These are phyloP conservation scores for Marchantia polymorpha DNA, from an alignment of 225 moss, liverwort and hornwort species.

Conservation along the genomic window DNA sequence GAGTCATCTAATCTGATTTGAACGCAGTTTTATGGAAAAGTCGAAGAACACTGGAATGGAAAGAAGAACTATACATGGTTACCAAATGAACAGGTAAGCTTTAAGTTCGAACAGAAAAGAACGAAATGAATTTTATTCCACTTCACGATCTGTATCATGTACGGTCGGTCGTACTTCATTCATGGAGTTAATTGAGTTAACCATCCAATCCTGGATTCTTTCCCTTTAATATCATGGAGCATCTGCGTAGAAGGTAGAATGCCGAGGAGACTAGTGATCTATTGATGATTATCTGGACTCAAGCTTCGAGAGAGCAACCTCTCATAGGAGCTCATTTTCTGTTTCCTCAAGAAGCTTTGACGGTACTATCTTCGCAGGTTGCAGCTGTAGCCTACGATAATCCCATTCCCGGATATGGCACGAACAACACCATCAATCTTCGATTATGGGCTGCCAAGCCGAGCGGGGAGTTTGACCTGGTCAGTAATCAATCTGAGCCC, in stretches of 20 bases:
- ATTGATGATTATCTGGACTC: not conserved
- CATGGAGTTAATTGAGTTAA: no score
- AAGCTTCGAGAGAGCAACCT: not conserved
- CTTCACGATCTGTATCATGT: no score
- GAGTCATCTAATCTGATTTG: not conserved
- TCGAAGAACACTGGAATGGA: constrained; percentile 70
- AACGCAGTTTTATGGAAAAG: constrained; percentile 75
- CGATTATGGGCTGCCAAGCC: constrained; percentile 97
- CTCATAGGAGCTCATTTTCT: not conserved
- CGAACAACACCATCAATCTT: constrained; percentile 87
- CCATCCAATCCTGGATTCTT: no score
- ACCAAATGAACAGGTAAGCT: constrained; percentile 71
- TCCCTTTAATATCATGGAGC: not conserved
- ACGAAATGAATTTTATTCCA: not conserved
- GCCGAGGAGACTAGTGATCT: not conserved
- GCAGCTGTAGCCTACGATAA: constrained; percentile 94
- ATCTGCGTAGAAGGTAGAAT: not conserved
- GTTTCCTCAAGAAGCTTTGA: constrained; percentile 15
- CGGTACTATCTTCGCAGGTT: constrained; percentile 39
- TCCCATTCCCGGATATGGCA: constrained; percentile 87
- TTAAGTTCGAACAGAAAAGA: constrained; percentile 18
- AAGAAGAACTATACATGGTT: constrained; percentile 70
- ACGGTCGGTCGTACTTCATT: no score
- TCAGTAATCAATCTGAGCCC: constrained; percentile 18
- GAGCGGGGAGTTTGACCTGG: constrained; percentile 90